Evolutionary conservation across 768 basidiomycete genomes (phyloP), one percentile per base, ranked within the genome.

Genomic region (Pleurotus giganteus): DNA sequence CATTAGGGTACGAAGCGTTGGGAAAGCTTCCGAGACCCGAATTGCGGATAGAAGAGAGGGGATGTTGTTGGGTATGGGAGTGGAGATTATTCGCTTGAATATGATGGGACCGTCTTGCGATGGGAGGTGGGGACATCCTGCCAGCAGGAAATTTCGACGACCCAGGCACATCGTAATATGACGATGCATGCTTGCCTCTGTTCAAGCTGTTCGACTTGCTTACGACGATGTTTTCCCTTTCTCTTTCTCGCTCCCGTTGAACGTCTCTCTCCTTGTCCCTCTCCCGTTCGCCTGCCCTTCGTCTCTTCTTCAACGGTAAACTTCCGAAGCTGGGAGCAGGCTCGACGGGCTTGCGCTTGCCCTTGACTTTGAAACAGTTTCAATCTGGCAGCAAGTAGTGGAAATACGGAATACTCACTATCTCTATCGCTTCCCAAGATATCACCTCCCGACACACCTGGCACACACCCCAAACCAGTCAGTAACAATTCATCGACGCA

Each of bases 271-370:
- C 62, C 28, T 27, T 45, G 43, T 56, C 56, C 54, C 66, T 72
- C 56, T 78, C 77, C 37, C 69, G 66, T 53, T 77, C 75, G 4
- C 73, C 75, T 7, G 68, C 67, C 66, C 82, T 89, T 37, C 89
- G 74, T 64, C 89, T 91, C 61, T 89, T 73, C 65, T 90, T 92
- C 62, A 80, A 80, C 7, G 86, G 82, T 4, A 81, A 56, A 36
- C 55, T 68, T 58, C 53, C 71, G 66, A 61, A 61, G 19, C 54
- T 66, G 12, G 74, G 71, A 4, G 74, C 69, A 15, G 70, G 65
- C 44, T 81, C 77, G 15, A 41, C 7, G 23, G 76, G 64, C 49
- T 80, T 81, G 32, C 78, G 68, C 65, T 79, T 74, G 54, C 72
- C 19, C 58, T 60, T 32, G 66, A 60, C 31, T 63, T 53, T 19